A percentile compares a stretch with the other conserved stretches of the same genome.
Evolutionary conservation across 768 basidiomycete genomes (phyloP).

Genomic region (Amyloporia xantha): DNA sequence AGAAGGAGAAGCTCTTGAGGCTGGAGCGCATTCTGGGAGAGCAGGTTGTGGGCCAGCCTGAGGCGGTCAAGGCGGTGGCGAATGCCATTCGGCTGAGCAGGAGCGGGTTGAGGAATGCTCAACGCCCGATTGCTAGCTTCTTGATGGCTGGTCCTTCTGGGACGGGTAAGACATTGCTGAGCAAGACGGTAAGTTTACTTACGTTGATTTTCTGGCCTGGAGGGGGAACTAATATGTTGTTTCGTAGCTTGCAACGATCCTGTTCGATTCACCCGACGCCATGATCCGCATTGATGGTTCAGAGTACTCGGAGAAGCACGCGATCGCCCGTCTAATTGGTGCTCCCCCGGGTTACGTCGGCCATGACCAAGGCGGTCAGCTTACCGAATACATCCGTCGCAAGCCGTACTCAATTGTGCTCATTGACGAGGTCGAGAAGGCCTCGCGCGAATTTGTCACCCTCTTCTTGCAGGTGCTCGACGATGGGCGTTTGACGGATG

Average conservation of each 20-base stretch:
- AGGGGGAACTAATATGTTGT: constrained; percentile 8
- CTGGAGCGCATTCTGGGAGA: constrained; percentile 80
- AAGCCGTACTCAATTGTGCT: constrained; percentile 85
- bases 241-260: constrained; percentile 69
- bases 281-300: constrained; percentile 92
- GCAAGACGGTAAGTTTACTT: constrained; percentile 65
- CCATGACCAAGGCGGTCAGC: constrained; percentile 82
- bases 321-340: constrained; percentile 63
- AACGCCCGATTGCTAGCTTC: constrained; percentile 88
- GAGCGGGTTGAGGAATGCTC: constrained; percentile 86
- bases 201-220: not conserved
- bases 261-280: constrained; percentile 88
- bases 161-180: constrained; percentile 85
- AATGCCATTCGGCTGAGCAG: constrained; percentile 91
- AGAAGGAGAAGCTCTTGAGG: constrained; percentile 80
- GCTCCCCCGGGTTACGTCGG: constrained; percentile 90
- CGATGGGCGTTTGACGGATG: constrained; percentile 87
- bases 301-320: constrained; percentile 85
- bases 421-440: constrained; percentile 90
- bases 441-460: constrained; percentile 68
- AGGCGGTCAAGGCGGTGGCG: constrained; percentile 88
- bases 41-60: constrained; percentile 83
- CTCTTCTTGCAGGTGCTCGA: constrained; percentile 83
- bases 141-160: constrained; percentile 89
- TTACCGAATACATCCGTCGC: constrained; percentile 89